Evolutionary conservation across 306 rosid species (phyloP).

Genomic region (Rosa lucieae): DNA sequence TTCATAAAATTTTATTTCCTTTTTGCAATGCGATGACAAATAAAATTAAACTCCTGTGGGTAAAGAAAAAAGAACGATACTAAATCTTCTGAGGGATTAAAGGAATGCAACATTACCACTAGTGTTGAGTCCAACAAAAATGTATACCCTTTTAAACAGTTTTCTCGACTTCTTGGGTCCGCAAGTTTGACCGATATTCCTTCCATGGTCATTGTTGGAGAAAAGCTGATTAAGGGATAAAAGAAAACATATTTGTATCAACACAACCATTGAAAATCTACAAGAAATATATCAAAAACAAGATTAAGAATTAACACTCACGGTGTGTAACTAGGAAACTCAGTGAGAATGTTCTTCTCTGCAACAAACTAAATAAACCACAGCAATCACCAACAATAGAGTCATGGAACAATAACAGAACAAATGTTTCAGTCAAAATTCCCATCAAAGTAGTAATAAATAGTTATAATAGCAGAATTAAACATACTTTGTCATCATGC

Average conservation of each 20-base stretch:
- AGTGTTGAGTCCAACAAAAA: slow-evolving; percentile 62
- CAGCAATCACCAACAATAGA: slow-evolving; percentile 37
- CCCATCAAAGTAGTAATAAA: not conserved
- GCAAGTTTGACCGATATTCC: slow-evolving; percentile 68
- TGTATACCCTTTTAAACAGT: slow-evolving; percentile 70
- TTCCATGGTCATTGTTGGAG: slow-evolving; percentile 59
- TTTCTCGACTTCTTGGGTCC: slow-evolving; percentile 66
- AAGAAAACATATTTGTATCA: slow-evolving; percentile 20
- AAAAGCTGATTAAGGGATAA: slow-evolving; percentile 46
- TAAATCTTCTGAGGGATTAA: slow-evolving; percentile 20
- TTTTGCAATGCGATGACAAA: not conserved
- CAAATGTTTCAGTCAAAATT: slow-evolving; percentile 4
- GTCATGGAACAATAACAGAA: slow-evolving; percentile 11
- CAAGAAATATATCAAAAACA: slow-evolving; percentile 13
- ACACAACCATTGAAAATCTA: slow-evolving; percentile 21
- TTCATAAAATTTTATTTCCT: slow-evolving; percentile 3
- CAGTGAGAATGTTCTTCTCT: slow-evolving; percentile 54
- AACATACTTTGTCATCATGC: not conserved
- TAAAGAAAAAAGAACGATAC: not conserved
- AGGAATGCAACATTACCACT: slow-evolving; percentile 46
- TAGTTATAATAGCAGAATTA: not conserved
- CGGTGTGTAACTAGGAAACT: slow-evolving; percentile 65
- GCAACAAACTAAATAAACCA: slow-evolving; percentile 52
- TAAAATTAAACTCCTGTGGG: not conserved
- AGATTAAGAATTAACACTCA: slow-evolving; percentile 49